These are phyloP conservation scores for Candida sanyaensis DNA, from an alignment of 1,139 yeast genomes.

Conservation along the genomic window DNA sequence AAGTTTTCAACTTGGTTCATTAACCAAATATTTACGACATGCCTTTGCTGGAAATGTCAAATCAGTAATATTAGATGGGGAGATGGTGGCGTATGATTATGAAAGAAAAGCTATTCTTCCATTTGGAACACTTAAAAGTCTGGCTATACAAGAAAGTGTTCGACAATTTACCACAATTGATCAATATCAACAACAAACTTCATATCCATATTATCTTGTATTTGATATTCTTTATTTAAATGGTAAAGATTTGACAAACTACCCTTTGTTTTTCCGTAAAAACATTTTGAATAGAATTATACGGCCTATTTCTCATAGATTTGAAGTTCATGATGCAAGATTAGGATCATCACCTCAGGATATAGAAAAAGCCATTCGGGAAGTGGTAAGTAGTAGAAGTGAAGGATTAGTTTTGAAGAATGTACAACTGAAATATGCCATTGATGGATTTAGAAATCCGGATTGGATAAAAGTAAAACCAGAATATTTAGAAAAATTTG, in stretches of 20 bases:
- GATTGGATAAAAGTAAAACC: constrained; percentile 91
- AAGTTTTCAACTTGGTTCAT: constrained; percentile 56
- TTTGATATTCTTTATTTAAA: constrained; percentile 76
- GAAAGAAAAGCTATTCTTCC: constrained; percentile 62
- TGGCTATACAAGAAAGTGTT: constrained; percentile 60
- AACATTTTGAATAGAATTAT: constrained; percentile 49
- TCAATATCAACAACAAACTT: constrained; percentile 36
- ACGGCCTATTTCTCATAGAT: constrained; percentile 47
- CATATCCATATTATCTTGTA: constrained; percentile 64
- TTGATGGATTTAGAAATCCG: constrained; percentile 62
- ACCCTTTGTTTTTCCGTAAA: constrained; percentile 60
- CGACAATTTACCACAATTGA: constrained; percentile 43
- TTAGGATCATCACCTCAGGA: constrained; percentile 49
- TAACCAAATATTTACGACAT: constrained; percentile 55
- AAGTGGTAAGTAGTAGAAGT: constrained; percentile 62
- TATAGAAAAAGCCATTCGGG: constrained; percentile 55
- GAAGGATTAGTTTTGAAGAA: constrained; percentile 86
- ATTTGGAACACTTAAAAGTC: constrained; percentile 74
- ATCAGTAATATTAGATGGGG: constrained; percentile 80
- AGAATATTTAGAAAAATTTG: constrained; percentile 82
- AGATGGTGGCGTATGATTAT: constrained; percentile 87
- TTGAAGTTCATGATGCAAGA: constrained; percentile 57
- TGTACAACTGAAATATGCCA: constrained; percentile 56
- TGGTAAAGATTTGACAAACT: constrained; percentile 57
- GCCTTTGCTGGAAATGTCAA: constrained; percentile 44